Percentiles rank a stretch among this genome's conserved stretches.
phyloP scores from a whole-genome alignment of 2,329 filamentous ascomycete species.

The Capronia americana region DNA sequence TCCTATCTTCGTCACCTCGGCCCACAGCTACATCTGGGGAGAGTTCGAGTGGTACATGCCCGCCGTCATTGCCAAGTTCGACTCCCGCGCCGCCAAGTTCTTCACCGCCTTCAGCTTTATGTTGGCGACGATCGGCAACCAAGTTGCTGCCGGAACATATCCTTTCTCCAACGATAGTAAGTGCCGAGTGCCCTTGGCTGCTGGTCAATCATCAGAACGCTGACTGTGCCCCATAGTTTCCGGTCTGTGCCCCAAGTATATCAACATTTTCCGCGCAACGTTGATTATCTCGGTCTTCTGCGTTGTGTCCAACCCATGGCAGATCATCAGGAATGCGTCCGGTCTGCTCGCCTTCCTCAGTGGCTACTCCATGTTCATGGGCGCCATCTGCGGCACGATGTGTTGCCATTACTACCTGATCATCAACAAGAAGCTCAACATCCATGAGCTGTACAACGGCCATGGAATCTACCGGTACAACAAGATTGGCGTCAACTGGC shows the following conservation, averaged over 20 bases:
- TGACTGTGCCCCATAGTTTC: slow-evolving; percentile 59
- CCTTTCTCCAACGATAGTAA: slow-evolving; percentile 20
- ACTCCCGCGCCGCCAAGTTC: slow-evolving; percentile 52
- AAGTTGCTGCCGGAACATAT: slow-evolving; percentile 50
- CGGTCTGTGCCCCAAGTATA: slow-evolving; percentile 76
- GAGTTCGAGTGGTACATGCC: slow-evolving; percentile 58
- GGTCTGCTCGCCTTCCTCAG: slow-evolving; percentile 40
- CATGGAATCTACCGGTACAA: slow-evolving; percentile 51
- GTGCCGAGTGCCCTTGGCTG: not conserved
- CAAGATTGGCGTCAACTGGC: slow-evolving; percentile 47
- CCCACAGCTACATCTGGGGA: slow-evolving; percentile 54
- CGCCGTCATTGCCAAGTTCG: slow-evolving; percentile 54
- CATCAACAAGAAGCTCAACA: slow-evolving; percentile 48
- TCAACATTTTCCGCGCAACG: slow-evolving; percentile 83
- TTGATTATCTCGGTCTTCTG: slow-evolving; percentile 52
- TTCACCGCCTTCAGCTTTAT: slow-evolving; percentile 51
- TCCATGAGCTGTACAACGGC: slow-evolving; percentile 50
- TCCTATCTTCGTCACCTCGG: slow-evolving; percentile 57
- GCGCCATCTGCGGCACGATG: slow-evolving; percentile 52
- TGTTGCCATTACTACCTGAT: slow-evolving; percentile 53
- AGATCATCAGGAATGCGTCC: slow-evolving; percentile 41
- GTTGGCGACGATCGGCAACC: slow-evolving; percentile 52
- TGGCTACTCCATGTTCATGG: slow-evolving; percentile 46
- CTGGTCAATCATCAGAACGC: not conserved
- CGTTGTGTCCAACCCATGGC: slow-evolving; percentile 47